Evolutionary conservation across 139 green algal genomes (phyloP).

Genomic region (Auxenochlorella protothecoides): DNA sequence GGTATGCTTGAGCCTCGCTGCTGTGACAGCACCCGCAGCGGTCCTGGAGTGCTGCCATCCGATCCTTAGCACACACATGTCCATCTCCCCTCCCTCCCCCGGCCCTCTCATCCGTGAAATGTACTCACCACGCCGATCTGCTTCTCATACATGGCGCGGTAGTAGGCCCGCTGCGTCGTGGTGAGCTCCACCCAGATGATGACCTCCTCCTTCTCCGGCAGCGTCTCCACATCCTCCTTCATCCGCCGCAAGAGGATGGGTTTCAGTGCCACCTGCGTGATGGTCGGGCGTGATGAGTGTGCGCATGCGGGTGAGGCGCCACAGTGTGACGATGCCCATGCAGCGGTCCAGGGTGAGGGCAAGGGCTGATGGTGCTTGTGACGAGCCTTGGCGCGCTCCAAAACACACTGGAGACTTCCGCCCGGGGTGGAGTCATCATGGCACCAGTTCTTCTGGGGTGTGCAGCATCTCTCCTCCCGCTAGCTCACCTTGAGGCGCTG

Average conservation of each 20-base stretch:
- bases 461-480: slow-evolving; percentile 1
- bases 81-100: too few species aligned
- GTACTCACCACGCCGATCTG: slow-evolving; percentile 32
- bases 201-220: slow-evolving; percentile 91
- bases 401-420: neutral
- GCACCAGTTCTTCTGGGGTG: neutral
- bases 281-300: neutral
- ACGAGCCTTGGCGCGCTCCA: neutral
- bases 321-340: too few species aligned
- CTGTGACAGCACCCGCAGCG: too few species aligned
- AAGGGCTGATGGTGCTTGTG: neutral
- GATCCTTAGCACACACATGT: too few species aligned
- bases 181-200: slow-evolving; percentile 63
- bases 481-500: slow-evolving; percentile 25
- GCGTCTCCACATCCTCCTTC: slow-evolving; percentile 93
- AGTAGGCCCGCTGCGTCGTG: slow-evolving; percentile 65
- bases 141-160: slow-evolving; percentile 58
- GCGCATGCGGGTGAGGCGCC: neutral
- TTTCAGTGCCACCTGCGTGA: slow-evolving; percentile 51
- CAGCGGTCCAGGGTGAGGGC: too few species aligned
- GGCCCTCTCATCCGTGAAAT: too few species aligned
- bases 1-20: too few species aligned
- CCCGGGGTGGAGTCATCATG: too few species aligned
- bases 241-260: slow-evolving; percentile 86
- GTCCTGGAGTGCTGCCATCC: too few species aligned